Percentiles rank a stretch among this genome's conserved stretches.
These are phyloP conservation scores for Sclerotinia minor DNA, from an alignment of 2,329 filamentous ascomycete genomes.

Conservation along the genomic window DNA sequence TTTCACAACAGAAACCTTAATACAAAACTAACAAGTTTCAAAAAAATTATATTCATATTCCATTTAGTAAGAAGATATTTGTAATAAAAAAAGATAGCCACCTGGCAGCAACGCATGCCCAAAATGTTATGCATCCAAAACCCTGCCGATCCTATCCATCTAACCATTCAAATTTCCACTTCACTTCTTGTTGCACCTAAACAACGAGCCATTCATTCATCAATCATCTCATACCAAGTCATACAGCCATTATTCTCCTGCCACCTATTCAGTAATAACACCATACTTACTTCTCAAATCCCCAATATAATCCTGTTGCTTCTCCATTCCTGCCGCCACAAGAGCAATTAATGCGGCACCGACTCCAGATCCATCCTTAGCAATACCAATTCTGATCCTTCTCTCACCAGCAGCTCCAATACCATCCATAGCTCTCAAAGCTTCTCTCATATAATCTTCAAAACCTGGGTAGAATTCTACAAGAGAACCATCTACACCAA, in stretches of 20 bases:
- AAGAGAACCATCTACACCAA: slow-evolving; percentile 91
- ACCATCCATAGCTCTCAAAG: slow-evolving; percentile 71
- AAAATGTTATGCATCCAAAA: slow-evolving; percentile 10
- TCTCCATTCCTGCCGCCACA: slow-evolving; percentile 66
- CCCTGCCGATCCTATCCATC: not conserved
- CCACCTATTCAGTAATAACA: not conserved
- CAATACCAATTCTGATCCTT: slow-evolving; percentile 89
- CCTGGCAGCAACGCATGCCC: not conserved
- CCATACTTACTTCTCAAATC: slow-evolving; percentile 9
- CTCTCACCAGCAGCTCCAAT: slow-evolving; percentile 79
- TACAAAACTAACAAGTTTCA: not conserved
- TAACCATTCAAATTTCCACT: slow-evolving; percentile 1
- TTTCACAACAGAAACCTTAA: too few species aligned
- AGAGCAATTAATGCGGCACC: slow-evolving; percentile 93
- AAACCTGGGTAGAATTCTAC: slow-evolving; percentile 97
- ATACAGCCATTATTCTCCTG: not conserved
- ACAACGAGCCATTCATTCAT: slow-evolving; percentile 8
- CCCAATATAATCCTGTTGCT: slow-evolving; percentile 31
- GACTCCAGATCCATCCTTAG: slow-evolving; percentile 95
- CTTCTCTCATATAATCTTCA: slow-evolving; percentile 82
- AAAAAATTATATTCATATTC: not conserved
- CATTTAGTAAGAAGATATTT: not conserved
- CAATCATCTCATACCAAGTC: slow-evolving; percentile 14
- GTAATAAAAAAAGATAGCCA: not conserved
- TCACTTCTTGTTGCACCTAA: not conserved